Base-by-base conservation (phyloP, 192 early-diverging fungal genomes). In the Entomortierella chlamydospora region DNA sequence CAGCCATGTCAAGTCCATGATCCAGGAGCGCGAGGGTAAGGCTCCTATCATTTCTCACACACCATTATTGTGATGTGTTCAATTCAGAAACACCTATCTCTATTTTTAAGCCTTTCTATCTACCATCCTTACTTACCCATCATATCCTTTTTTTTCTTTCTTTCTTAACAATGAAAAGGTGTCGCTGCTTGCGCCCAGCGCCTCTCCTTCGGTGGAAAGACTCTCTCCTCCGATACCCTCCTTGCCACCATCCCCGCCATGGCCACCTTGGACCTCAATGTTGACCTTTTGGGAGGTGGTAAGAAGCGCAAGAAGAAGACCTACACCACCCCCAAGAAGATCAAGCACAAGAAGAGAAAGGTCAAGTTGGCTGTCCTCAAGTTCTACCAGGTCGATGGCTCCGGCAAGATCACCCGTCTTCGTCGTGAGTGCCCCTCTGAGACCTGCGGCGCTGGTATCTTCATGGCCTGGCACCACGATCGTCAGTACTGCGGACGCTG, bases 251-350 rank as follows among this genome's bases (percentile, higher is more conserved):
- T 77, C 73, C 69, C 73, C 60, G 65, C 69, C 50, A 71, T 70
- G 68, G 51, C 73, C 62, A 86, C 78, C 62, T 85, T 56, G 78
- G 83, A 64, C 82, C 86, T 76, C 76, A 83, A 70, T 72, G 81
- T 79, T 76, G 74, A 47, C 78, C 84, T 92, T 39, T 78, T 90
- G 64, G 93, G 92, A 91, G 93, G 93, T 89, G 96, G 85, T 86
- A 98, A 99, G 94, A 98, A 99, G 93, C 91, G 95, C 74, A 99
- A 98, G 93, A 99, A 99, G 96, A 99, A 99, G 97, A 94, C 91
- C 68, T 98, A 99, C 92, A 99, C 97, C 77, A 99, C 98, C 67
- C 98, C 98, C 87, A 98, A 99, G 95, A 98, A 98, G 92, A 96
- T 96, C 81, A 93, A 95, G 84, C 96, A 99, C 91, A 98, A 98